phyloP scores from a whole-genome alignment of 2,329 filamentous ascomycete genomes.

The Fusarium nygamai region DNA sequence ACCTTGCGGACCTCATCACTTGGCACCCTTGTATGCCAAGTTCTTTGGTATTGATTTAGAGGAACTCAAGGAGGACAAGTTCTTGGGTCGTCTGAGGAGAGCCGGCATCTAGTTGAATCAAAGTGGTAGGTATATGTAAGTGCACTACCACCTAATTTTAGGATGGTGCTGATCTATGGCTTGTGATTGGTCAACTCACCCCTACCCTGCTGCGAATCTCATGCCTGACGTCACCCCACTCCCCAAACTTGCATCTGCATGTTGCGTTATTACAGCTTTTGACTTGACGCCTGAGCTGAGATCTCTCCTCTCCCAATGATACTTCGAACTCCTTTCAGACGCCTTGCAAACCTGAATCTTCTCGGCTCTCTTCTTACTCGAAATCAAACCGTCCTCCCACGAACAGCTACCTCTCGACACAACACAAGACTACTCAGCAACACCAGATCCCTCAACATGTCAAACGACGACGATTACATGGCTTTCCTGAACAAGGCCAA shows the following conservation, averaged over 20 bases:
- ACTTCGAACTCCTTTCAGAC: constrained; percentile 13
- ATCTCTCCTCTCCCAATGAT: constrained; percentile 33
- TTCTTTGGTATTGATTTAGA: background rate
- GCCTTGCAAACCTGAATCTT: constrained; percentile 4
- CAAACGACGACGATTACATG: constrained; percentile 83
- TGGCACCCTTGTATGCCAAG: background rate
- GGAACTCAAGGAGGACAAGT: background rate
- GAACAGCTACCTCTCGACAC: background rate
- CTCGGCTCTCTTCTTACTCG: background rate
- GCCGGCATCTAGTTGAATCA: background rate
- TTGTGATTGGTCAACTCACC: constrained; percentile 3
- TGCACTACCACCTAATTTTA: background rate
- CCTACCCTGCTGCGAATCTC: constrained; percentile 5
- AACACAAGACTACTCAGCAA: constrained; percentile 32
- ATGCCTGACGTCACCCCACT: constrained; percentile 47
- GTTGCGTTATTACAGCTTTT: constrained; percentile 10
- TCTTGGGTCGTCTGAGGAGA: background rate
- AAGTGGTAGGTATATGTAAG: background rate
- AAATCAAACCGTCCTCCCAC: background rate
- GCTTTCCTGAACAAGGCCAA: constrained; percentile 90
- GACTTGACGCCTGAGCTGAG: constrained; percentile 24
- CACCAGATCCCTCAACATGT: constrained; percentile 60
- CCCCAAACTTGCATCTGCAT: constrained; percentile 32
- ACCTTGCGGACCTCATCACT: constrained; percentile 4
- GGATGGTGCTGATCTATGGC: background rate